Conservation (phyloP, 805 yeast genomes). For the Lachancea thermotolerans region DNA sequence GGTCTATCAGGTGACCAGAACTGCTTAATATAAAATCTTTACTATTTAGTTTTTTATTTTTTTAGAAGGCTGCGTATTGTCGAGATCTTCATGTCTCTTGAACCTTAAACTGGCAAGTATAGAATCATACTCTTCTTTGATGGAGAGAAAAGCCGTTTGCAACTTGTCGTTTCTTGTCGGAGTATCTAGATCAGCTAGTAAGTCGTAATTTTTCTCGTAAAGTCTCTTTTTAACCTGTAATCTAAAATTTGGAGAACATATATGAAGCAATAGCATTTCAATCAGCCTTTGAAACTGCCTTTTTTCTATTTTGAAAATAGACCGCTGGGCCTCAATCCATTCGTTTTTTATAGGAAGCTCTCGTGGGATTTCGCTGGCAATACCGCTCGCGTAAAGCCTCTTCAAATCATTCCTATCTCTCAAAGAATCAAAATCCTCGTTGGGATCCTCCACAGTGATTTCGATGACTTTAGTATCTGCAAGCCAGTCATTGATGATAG, state of each 20-base stretch:
- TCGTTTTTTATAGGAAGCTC: constrained; percentile 23
- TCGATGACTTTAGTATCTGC: constrained; percentile 50
- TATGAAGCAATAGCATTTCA: constrained; percentile 59
- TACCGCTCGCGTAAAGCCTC: constrained; percentile 35
- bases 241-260: constrained; percentile 37
- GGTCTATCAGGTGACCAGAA: too few species aligned
- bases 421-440: constrained; percentile 83
- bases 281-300: constrained; percentile 72
- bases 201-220: constrained; percentile 74
- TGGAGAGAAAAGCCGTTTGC: constrained; percentile 62
- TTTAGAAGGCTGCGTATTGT: neutral
- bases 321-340: constrained; percentile 39
- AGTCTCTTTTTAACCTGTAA: constrained; percentile 67
- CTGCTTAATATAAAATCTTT: too few species aligned
- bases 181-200: constrained; percentile 57
- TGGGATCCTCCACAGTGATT: constrained; percentile 90
- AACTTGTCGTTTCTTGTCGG: constrained; percentile 61
- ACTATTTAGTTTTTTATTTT: neutral
- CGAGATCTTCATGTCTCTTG: neutral
- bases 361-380: constrained; percentile 29
- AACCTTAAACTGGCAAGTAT: constrained; percentile 35
- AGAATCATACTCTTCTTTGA: constrained; percentile 65
- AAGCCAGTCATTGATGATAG: constrained; percentile 51
- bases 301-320: constrained; percentile 52
- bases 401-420: constrained; percentile 75